phyloP scores from a whole-genome alignment of 2,329 filamentous ascomycete species.

The Colletotrichum sidae region DNA sequence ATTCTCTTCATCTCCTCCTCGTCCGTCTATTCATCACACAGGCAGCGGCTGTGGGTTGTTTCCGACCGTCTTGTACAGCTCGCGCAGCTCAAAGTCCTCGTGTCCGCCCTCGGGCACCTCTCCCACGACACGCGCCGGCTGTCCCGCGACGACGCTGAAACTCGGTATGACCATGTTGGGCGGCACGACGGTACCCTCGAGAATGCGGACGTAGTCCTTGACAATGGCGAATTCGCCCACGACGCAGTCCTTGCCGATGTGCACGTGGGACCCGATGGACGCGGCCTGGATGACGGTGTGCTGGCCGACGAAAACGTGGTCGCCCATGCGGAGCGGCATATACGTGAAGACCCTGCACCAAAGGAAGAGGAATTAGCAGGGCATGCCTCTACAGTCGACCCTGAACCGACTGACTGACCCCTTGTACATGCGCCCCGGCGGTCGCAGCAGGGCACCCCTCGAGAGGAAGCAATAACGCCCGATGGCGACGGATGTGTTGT shows the following conservation, averaged over 20 bases:
- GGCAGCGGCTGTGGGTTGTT: slow-evolving; percentile 59
- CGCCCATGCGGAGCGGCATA: slow-evolving; percentile 91
- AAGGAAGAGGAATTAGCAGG: background rate
- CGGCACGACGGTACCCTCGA: slow-evolving; percentile 87
- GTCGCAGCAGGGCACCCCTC: slow-evolving; percentile 80
- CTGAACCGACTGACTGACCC: slow-evolving; percentile 57
- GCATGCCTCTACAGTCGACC: too few species aligned
- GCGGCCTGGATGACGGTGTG: slow-evolving; percentile 84
- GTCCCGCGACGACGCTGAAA: slow-evolving; percentile 89
- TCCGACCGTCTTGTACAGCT: slow-evolving; percentile 73
- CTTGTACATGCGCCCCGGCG: slow-evolving; percentile 85
- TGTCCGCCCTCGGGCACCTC: slow-evolving; percentile 80
- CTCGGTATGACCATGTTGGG: slow-evolving; percentile 92
- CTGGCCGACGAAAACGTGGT: slow-evolving; percentile 91
- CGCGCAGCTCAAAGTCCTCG: slow-evolving; percentile 73
- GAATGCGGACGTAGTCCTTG: slow-evolving; percentile 90
- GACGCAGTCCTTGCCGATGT: slow-evolving; percentile 81
- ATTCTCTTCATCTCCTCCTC: background rate
- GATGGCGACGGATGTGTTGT: slow-evolving; percentile 81
- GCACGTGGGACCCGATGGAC: slow-evolving; percentile 84
- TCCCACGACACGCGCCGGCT: slow-evolving; percentile 82
- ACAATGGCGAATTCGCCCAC: slow-evolving; percentile 90
- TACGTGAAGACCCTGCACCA: slow-evolving; percentile 71
- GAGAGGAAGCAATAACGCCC: slow-evolving; percentile 93
- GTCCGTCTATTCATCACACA: background rate